A percentile compares a stretch with the other conserved stretches of the same genome.
Evolutionary conservation across 164 flowering plant species (phyloP).

Genomic region (Akebia trifoliata): DNA sequence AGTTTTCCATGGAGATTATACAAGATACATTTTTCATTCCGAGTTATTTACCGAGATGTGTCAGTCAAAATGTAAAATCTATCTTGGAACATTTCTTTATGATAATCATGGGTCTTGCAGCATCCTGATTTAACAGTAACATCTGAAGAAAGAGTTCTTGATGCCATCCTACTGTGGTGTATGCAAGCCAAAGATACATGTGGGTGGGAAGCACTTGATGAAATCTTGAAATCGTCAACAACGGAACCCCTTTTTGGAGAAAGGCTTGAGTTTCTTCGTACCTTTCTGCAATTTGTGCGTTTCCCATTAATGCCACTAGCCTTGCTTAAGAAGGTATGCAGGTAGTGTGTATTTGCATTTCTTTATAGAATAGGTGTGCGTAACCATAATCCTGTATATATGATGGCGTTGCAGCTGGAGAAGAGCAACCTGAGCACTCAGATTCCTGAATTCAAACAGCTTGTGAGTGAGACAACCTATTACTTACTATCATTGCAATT

Average conservation of each 20-base stretch:
- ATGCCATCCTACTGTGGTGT: slow-evolving; percentile 80
- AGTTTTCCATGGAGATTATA: no score
- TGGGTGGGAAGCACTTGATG: slow-evolving; percentile 73
- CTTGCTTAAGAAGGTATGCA: slow-evolving; percentile 63
- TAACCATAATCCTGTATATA: slow-evolving; percentile 3
- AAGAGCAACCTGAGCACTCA: slow-evolving; percentile 48
- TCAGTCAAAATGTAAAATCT: not conserved
- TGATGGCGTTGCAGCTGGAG: slow-evolving; percentile 57
- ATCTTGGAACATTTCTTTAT: slow-evolving; percentile 11
- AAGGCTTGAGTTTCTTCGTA: slow-evolving; percentile 44
- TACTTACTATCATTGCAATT: no score
- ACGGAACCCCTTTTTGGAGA: slow-evolving; percentile 60
- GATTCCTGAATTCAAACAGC: slow-evolving; percentile 38
- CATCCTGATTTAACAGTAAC: slow-evolving; percentile 86
- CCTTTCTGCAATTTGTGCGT: slow-evolving; percentile 58
- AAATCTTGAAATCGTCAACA: slow-evolving; percentile 36
- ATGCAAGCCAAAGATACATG: slow-evolving; percentile 44
- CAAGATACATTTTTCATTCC: no score
- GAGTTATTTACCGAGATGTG: no score
- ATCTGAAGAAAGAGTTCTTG: slow-evolving; percentile 85
- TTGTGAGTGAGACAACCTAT: slow-evolving; percentile 54
- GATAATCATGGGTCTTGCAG: slow-evolving; percentile 46
- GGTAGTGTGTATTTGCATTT: not conserved
- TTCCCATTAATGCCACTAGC: slow-evolving; percentile 59
- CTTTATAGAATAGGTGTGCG: not conserved